Evolutionary conservation across 169 alveolate genomes (phyloP).

Genomic region (Plasmodium inui): DNA sequence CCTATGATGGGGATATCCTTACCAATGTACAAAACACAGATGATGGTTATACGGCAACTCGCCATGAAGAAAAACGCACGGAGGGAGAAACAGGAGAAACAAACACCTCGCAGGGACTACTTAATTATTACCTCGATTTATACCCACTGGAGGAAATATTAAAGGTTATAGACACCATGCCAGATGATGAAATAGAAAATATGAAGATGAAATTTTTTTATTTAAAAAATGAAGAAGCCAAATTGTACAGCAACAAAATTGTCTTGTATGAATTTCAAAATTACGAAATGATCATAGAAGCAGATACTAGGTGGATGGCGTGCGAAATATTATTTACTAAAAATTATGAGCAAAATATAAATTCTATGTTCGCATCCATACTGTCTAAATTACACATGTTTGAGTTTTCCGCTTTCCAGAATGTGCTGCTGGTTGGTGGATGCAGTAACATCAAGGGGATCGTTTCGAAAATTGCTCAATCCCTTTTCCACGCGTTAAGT

Average conservation of each 20-base stretch:
- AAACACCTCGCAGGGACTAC: neutral
- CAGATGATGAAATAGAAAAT: conserved; percentile 68
- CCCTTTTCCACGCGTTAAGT: conserved; percentile 22
- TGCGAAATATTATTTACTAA: conserved; percentile 67
- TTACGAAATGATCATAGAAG: conserved; percentile 34
- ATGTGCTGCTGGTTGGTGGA: conserved; percentile 66
- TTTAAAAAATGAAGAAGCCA: conserved; percentile 42
- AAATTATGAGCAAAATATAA: conserved; percentile 53
- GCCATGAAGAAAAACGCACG: neutral
- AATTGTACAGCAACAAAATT: conserved; percentile 18
- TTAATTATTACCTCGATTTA: conserved; percentile 18
- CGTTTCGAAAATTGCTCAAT: conserved; percentile 35
- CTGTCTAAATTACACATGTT: conserved; percentile 30
- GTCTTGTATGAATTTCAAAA: conserved; percentile 38
- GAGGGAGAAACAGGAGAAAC: neutral
- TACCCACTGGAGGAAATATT: conserved; percentile 40
- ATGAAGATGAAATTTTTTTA: conserved; percentile 62
- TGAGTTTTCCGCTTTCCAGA: conserved; percentile 30
- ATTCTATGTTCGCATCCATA: conserved; percentile 42
- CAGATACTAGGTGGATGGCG: conserved; percentile 72
- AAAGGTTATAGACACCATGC: conserved; percentile 23
- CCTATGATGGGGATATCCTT: neutral
- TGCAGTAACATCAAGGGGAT: conserved; percentile 74
- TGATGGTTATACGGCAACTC: neutral
- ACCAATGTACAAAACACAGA: neutral